Base-by-base conservation (phyloP, 2,329 filamentous ascomycete genomes). In the Pseudofabraea citricarpa region DNA sequence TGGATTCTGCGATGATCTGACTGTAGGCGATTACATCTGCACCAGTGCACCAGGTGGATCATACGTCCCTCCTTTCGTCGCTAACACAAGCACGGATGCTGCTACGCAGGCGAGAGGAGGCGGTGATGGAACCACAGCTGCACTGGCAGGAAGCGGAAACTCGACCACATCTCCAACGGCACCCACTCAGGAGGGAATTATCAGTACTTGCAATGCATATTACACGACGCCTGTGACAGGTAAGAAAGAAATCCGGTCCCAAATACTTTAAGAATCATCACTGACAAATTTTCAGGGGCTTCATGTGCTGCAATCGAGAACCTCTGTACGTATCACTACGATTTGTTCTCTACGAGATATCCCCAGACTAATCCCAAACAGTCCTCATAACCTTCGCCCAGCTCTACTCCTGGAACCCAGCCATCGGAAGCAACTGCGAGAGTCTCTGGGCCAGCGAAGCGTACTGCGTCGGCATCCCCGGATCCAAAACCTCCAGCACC, bases 371-470 rank as follows among this genome's bases (percentile, higher is more conserved):
- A 18, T 55, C 58, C 5, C 32, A 40, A 20, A 38, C 41, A 16
- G 50, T 54, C 40, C 44, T 49, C 19, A 56, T 61, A 24, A 49
- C 48, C 6, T 39, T 48, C 7, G 42, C 36, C 8, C 35, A 59
- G 8, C 45, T 61, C 9, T 59, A 60, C 33, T 40, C 43, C 4
- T 62, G 58, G 56, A 62, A 62, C 40, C 7, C 48, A 8, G 48
- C 57, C 7, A 46, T 62, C 3, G 57, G 52, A n/a, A 15, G 27
- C 2, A 31, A 44, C 12, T 51, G 59, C n/a, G 45, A 44, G 15
- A 54, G 59, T 33, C 15, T 41, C 39, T 56, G 46, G 50, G 37
- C 47, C 2, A 39, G 40, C 9, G 51, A 61, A 19, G 52, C 47
- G n/a, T 60, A 61, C 45, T 60, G 56, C 38, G 42, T 59, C 26